Evolutionary conservation across 371 early-diverging fungal genomes (phyloP).

Genomic region (Mortierella sp.): DNA sequence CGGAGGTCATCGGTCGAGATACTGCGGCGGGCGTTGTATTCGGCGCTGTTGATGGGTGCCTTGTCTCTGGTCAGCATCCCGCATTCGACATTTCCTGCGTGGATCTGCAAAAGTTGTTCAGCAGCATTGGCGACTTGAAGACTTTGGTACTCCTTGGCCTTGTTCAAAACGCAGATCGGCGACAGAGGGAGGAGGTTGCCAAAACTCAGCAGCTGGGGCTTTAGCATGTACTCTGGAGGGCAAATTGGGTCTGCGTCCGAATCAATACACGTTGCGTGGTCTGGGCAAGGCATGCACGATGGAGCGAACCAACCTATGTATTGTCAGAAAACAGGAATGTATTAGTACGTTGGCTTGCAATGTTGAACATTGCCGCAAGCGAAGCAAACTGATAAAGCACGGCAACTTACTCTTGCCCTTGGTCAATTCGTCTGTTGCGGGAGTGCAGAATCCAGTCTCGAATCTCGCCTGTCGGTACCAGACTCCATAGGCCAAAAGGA

Average conservation of each 20-base stretch:
- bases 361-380: background rate
- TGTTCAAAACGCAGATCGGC: constrained; percentile 45
- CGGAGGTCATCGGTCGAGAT: constrained; percentile 22
- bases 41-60: constrained; percentile 20
- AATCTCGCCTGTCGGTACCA: constrained; percentile 50
- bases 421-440: constrained; percentile 8
- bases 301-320: constrained; percentile 44
- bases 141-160: constrained; percentile 47
- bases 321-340: background rate
- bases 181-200: constrained; percentile 45
- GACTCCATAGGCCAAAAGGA: constrained; percentile 34
- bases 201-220: constrained; percentile 50
- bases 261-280: constrained; percentile 41
- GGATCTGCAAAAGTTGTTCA: constrained; percentile 35
- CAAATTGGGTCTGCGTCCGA: constrained; percentile 42
- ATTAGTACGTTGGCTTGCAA: background rate
- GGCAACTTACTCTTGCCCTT: background rate
- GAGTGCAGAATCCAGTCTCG: constrained; percentile 41
- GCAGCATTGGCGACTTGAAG: constrained; percentile 49
- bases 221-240: constrained; percentile 44
- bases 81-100: constrained; percentile 52
- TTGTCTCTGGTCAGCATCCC: constrained; percentile 25
- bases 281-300: constrained; percentile 54
- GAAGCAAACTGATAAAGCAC: background rate
- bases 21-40: constrained; percentile 31